phyloP scores from a whole-genome alignment of 2,329 filamentous ascomycete species.

The Colletotrichum siamense region DNA sequence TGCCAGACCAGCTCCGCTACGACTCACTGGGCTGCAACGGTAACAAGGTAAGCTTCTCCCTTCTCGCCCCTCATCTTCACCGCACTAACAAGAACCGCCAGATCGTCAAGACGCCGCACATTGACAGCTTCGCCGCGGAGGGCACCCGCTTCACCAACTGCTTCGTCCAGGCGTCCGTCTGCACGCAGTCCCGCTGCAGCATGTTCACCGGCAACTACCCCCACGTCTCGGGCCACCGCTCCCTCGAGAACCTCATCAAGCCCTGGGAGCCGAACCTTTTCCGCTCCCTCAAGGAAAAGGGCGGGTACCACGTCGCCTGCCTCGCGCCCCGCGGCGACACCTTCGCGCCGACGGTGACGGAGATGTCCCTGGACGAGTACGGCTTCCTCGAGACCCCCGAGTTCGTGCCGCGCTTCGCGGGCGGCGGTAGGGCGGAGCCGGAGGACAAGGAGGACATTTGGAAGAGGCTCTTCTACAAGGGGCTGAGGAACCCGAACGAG shows the following conservation, averaged over 20 bases:
- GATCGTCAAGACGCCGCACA: conserved; percentile 42
- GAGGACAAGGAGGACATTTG: conserved; percentile 37
- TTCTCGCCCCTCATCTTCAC: background rate
- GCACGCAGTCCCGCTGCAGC: conserved; percentile 49
- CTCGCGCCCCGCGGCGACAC: conserved; percentile 46
- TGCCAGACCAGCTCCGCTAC: conserved; percentile 53
- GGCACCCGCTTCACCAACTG: conserved; percentile 50
- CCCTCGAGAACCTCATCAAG: conserved; percentile 51
- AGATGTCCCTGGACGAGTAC: conserved; percentile 50
- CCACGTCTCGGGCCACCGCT: conserved; percentile 50
- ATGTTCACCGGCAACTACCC: conserved; percentile 54
- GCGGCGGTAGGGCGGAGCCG: background rate
- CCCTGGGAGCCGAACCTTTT: conserved; percentile 55
- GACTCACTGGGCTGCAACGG: conserved; percentile 44
- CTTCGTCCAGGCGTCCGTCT: conserved; percentile 50
- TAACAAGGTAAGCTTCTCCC: background rate
- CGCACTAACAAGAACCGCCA: background rate
- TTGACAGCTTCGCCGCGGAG: conserved; percentile 42
- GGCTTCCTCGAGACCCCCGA: conserved; percentile 46
- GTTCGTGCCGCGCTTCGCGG: conserved; percentile 35
- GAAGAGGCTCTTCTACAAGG: conserved; percentile 46
- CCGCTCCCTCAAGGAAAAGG: conserved; percentile 42
- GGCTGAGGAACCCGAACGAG: conserved; percentile 38
- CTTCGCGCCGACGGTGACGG: conserved; percentile 47
- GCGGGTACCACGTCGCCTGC: conserved; percentile 52